phyloP scores from a whole-genome alignment of 768 basidiomycete species.

The Hypsizygus marmoreus region DNA sequence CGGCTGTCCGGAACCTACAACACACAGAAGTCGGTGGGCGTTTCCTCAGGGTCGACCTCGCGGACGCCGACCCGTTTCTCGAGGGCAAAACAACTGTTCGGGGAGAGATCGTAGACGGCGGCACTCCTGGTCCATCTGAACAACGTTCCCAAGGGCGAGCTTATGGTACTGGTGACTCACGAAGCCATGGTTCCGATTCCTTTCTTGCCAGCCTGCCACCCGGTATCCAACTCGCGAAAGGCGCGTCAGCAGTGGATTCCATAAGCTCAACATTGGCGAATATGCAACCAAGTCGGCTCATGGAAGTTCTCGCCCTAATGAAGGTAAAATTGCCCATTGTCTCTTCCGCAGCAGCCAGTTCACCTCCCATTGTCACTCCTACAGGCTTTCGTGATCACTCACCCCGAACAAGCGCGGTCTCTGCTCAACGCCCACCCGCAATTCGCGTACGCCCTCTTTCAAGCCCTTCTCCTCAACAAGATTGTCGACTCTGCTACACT shows the following conservation, averaged over 20 bases:
- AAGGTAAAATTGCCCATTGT: conserved; percentile 62
- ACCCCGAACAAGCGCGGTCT: conserved; percentile 83
- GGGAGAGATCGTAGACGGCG: conserved; percentile 74
- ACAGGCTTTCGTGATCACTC: conserved; percentile 87
- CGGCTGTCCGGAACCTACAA: conserved; percentile 94
- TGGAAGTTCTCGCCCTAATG: conserved; percentile 93
- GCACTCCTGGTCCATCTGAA: too few relatives aligned
- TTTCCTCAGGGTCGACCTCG: conserved; percentile 88
- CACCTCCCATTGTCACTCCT: conserved; percentile 6
- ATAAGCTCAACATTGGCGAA: conserved; percentile 84
- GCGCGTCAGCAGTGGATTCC: conserved; percentile 69
- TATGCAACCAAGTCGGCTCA: conserved; percentile 78
- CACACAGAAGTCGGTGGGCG: conserved; percentile 89
- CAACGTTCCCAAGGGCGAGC: conserved; percentile 52
- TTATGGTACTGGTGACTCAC: conserved; percentile 34
- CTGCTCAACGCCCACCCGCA: conserved; percentile 86
- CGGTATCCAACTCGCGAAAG: conserved; percentile 72
- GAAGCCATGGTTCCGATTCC: conserved; percentile 45
- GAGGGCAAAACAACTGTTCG: conserved; percentile 86
- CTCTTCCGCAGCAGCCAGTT: conserved; percentile 2
- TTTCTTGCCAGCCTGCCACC: conserved; percentile 71
- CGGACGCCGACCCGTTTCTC: conserved; percentile 87
- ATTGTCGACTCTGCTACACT: conserved; percentile 87
- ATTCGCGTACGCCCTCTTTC: conserved; percentile 91
- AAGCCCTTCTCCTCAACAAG: too few relatives aligned